Base-by-base conservation (phyloP, 495 filamentous ascomycete genomes). In the Aspergillus affinis region DNA sequence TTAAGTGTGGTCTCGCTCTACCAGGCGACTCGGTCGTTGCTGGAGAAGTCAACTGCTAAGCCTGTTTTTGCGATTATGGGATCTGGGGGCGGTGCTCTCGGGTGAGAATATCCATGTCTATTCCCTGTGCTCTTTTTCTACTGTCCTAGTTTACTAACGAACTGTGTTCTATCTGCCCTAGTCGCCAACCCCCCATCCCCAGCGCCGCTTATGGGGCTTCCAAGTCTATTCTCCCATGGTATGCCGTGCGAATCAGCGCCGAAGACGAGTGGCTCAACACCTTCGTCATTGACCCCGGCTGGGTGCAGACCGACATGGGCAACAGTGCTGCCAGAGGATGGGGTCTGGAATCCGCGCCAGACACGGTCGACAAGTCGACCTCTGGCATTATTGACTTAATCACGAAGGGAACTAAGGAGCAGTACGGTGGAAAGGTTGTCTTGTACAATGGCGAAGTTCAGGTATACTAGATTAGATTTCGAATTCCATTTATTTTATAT, bases 291-390 rank as follows among this genome's bases (percentile, higher is more conserved):
- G 57, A 65, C 44, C 65, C 67, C 4, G 67, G 75, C 18, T 80
- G 69, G 59, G 73, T 73, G 30, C 68, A 75, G 57, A 83, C 77
- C 5, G 78, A 81, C 3, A 67, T 81, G 64, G 80, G 77, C 8
- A 78, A 81, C 61, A 26, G 51, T 1, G 77, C 62, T 7, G 78
- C 77, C 4, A 30, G 61, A n/a, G 50, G 2, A 1, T 68, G 72
- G 30, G 77, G 79, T 1, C 13, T 77, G n/a, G 68, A 73, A n/a
- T 41, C 72, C 41, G 75, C 78, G 1, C 45, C 61, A 7, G 41
- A 64, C n/a, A 45, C 57, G 0, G 48, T 76, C 4, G 73, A 79
- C 6, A 69, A 76, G 45, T 70, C 69, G 26, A 60, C 63, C 9
- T 66, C 63, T 41, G 77, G 75, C 0, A 65, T 81, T 29, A 59